These are phyloP conservation scores for Aspergillus brunneoviolaceus DNA, from an alignment of 2,329 filamentous ascomycete genomes.

Conservation along the genomic window DNA sequence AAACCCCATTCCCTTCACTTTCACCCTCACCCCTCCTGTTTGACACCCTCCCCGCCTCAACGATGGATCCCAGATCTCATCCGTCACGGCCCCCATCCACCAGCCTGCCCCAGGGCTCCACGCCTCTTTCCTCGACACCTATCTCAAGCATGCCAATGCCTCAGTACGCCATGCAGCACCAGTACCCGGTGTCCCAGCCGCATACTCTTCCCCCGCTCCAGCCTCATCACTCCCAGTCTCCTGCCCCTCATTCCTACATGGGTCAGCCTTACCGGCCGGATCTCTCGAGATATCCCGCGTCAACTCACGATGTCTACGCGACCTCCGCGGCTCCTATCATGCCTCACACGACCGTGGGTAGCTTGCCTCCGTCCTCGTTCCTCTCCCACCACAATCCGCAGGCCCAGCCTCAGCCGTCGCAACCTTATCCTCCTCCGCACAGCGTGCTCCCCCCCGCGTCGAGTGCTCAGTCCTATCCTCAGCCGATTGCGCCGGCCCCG, in stretches of 20 bases:
- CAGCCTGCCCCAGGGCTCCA: conserved; percentile 45
- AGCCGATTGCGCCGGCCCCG: conserved; percentile 73
- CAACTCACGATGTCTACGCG: conserved; percentile 45
- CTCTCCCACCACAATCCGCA: conserved; percentile 42
- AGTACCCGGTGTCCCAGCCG: conserved; percentile 45
- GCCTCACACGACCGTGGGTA: conserved; percentile 44
- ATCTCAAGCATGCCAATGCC: conserved; percentile 49
- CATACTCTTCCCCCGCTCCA: conserved; percentile 49
- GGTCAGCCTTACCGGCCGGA: conserved; percentile 44
- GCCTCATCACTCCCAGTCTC: conserved; percentile 47
- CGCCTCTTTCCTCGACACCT: conserved; percentile 45
- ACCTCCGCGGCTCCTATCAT: conserved; percentile 44
- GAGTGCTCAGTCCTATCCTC: conserved; percentile 67
- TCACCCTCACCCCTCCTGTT: conserved; percentile 12
- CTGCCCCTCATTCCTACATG: conserved; percentile 42
- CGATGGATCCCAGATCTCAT: conserved; percentile 46
- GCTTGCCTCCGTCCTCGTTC: conserved; percentile 44
- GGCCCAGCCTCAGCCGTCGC: conserved; percentile 39
- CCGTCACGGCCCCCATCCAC: conserved; percentile 47
- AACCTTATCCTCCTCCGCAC: conserved; percentile 41
- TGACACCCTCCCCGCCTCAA: conserved; percentile 20
- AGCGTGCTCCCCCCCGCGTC: conserved; percentile 67
- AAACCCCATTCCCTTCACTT: conserved; percentile 15
- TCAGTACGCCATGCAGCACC: conserved; percentile 49
- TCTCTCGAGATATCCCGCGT: conserved; percentile 44